Conservation (phyloP, 2,329 filamentous ascomycete genomes). For the Verticillium nubilum region DNA sequence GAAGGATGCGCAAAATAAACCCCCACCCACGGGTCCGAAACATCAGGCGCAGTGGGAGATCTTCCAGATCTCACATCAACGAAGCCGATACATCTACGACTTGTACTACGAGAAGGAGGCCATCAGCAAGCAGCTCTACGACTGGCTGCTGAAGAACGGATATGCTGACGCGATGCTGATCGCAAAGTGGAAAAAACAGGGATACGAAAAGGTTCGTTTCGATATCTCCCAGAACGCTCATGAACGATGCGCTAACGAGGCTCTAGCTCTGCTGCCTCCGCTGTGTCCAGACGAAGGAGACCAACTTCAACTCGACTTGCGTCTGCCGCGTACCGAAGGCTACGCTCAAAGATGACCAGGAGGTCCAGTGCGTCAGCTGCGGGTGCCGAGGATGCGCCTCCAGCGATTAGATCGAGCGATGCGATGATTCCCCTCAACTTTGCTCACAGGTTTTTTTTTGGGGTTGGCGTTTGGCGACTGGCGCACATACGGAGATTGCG, state of each 20-base stretch:
- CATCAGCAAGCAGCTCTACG: slow-evolving; percentile 86
- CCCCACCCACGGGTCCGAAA: slow-evolving; percentile 71
- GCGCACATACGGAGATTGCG: slow-evolving; percentile 2
- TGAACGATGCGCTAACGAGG: slow-evolving; percentile 16
- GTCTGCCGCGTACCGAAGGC: slow-evolving; percentile 92
- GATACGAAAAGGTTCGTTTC: slow-evolving; percentile 81
- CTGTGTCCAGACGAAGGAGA: slow-evolving; percentile 99
- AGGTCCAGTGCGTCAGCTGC: slow-evolving; percentile 90
- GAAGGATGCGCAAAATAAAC: slow-evolving; percentile 91
- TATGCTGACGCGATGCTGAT: slow-evolving; percentile 95
- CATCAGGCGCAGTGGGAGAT: slow-evolving; percentile 95
- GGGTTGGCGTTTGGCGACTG: slow-evolving; percentile 1
- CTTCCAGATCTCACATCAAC: slow-evolving; percentile 93
- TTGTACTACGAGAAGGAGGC: slow-evolving; percentile 97
- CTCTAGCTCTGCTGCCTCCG: slow-evolving; percentile 81
- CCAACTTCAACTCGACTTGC: slow-evolving; percentile 96
- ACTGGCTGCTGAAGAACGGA: slow-evolving; percentile 93
- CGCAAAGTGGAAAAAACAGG: slow-evolving; percentile 99
- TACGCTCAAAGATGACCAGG: slow-evolving; percentile 83
- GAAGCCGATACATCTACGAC: slow-evolving; percentile 90
- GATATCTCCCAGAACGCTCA: not conserved
- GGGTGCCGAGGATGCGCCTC: slow-evolving; percentile 89
- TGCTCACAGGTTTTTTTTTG: not conserved
- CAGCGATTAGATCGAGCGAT: slow-evolving; percentile 53
- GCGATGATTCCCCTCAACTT: not conserved